Evolutionary conservation across 1,284 basidiomycete species (phyloP), one percentile per base, ranked within the genome.

Genomic region (Fistulina hepatica): DNA sequence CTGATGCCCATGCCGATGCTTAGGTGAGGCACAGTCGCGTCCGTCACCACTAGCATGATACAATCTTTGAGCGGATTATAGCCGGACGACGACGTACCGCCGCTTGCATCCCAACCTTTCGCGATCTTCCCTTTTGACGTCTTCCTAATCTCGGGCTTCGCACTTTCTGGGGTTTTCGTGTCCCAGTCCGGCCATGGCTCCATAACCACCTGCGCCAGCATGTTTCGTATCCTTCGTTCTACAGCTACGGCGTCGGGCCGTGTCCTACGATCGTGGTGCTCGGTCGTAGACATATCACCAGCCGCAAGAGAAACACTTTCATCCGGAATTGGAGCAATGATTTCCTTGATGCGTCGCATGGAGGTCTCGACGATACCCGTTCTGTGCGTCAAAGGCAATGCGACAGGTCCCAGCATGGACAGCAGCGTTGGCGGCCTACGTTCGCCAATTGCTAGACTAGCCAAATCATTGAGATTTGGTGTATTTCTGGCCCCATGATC

Each of bases 11-110:
- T 69, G 0, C 73, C 74, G 1, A 68, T 51, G 3, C 50, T 44
- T 13, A 81, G 47, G 21, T 58, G 53, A 23, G 68, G 64, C 5
- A 64, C 55, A 1, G 61, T 50, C n/a, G 54, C 52, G 1, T 67
- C 63, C 22, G 67, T 60, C n/a, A 79, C 56, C 15, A 77, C 59
- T 2, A 80, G 54, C 3, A 61, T 65, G 46, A 82, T 77, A 23
- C 56, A 61, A 44, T 80, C 71, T 34, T 59, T 63, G 33, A 56
- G 52, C 4, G 71, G 64, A 44, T 78, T 59, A 47, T 78, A 69
- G 8, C 58, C 52, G 34, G 48, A 43, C 16, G 42, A 32, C 33
- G 36, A 32, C 13, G 26, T 30, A 20, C 35, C n/a, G 21, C 52
- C 54, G 21, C 48, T 46, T 16, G 59, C 49, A 6, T 65, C 62